Evolutionary conservation across 495 filamentous ascomycete species (phyloP), one percentile per base, ranked within the genome.

Genomic region (Xylaria grammica): DNA sequence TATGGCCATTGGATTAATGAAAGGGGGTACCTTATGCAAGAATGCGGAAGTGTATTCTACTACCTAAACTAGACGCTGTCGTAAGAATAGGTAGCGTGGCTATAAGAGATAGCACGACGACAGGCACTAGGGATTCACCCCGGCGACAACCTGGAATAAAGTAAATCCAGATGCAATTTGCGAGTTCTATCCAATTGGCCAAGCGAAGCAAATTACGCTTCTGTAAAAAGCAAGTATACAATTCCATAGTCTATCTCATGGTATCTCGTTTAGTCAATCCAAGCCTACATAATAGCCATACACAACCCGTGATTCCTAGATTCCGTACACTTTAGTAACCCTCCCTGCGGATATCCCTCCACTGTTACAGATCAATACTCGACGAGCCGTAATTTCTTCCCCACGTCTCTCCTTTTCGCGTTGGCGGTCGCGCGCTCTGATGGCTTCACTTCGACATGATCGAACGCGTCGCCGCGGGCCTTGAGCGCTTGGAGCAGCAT

Each of bases 401-500:
- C 91, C 20, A 95, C 85, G 62, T 91, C 88, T 69, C 87, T 79
- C 71, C 87, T 82, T 55, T 81, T 74, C 15, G 82, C 79, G 64
- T 81, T 74, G 44, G 76, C 79, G 10, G 78, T 79, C 45, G 81
- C 77, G 53, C 83, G 71, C 65, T 85, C 82, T 19, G 75, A 75
- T 13, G 77, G 68, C 63, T 80, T 79, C 46, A 77, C 62, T 59
- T 80, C 75, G 55, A 73, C 75, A 13, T 77, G 71, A 50, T 83
- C 79, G 24, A 77, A 60, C 32, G 68, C 69, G 67, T 81, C 77
- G 44, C 72, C 71, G 26, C 84, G 71, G 17, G 81, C 89, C 74
- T 93, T 94, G 29, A 97, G 85, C 10, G 92, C 93, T 74, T 94
- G 91, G 8, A 94, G 82, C 7, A 97, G 84, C 91, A 96, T 94